phyloP scores from a whole-genome alignment of 2,329 filamentous ascomycete genomes.

The Sphaerulina musiva region DNA sequence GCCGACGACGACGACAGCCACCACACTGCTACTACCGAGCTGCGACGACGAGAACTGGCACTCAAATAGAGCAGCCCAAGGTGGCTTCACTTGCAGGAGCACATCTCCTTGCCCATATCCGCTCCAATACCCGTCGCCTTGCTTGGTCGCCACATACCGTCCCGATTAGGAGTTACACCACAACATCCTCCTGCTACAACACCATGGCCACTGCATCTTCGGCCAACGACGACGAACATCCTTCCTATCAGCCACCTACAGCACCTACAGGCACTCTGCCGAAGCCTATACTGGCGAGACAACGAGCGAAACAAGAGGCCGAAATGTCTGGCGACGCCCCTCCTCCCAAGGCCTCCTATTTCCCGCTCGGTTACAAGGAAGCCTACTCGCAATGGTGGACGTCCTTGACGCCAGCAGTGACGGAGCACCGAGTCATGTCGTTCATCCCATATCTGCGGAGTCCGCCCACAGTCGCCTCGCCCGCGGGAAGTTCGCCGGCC shows the following conservation, averaged over 20 bases:
- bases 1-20: too few species aligned
- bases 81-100: constrained; percentile 9
- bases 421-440: constrained; percentile 81
- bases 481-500: constrained; percentile 53
- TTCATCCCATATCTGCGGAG: constrained; percentile 74
- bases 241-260: constrained; percentile 10
- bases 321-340: constrained; percentile 14
- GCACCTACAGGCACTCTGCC: constrained; percentile 13
- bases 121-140: neutral
- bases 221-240: constrained; percentile 15
- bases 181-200: constrained; percentile 5
- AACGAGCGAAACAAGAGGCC: constrained; percentile 29
- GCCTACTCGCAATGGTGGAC: constrained; percentile 94
- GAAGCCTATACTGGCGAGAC: constrained; percentile 27
- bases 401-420: constrained; percentile 69
- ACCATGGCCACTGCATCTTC: constrained; percentile 32
- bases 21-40: too few species aligned
- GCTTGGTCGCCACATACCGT: neutral
- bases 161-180: too few species aligned
- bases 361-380: constrained; percentile 86
- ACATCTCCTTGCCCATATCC: constrained; percentile 1
- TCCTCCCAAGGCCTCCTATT: constrained; percentile 38
- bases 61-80: neutral
- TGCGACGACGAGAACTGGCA: too few species aligned
- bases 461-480: constrained; percentile 59